Percentiles rank a stretch among this genome's conserved stretches.
Evolutionary conservation across 139 green algal genomes (phyloP).

Genomic region (Coelastrella sp.): DNA sequence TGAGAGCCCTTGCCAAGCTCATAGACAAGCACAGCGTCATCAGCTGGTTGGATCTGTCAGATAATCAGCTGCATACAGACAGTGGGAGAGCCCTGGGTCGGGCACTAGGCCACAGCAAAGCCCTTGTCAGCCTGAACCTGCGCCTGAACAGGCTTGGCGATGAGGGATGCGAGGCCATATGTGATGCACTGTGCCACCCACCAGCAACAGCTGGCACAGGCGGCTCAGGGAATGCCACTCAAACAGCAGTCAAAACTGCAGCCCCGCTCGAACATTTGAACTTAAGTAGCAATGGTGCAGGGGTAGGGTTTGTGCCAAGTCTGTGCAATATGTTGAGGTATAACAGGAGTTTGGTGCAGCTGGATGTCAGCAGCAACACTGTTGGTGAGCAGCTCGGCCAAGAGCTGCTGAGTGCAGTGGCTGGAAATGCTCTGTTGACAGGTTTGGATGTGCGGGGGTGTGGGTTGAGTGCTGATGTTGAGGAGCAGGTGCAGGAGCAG

Average conservation of each 20-base stretch:
- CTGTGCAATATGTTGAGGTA: constrained; percentile 62
- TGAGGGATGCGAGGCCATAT: constrained; percentile 67
- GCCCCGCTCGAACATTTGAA: constrained; percentile 70
- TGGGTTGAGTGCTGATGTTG: constrained; percentile 40
- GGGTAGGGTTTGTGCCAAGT: constrained; percentile 45
- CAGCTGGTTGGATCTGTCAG: constrained; percentile 69
- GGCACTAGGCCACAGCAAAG: constrained; percentile 62
- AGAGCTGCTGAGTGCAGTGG: constrained; percentile 17
- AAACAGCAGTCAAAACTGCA: constrained; percentile 29
- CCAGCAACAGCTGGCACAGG: not conserved
- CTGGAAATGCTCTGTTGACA: constrained; percentile 17
- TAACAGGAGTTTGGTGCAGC: constrained; percentile 61
- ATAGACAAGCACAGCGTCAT: constrained; percentile 74
- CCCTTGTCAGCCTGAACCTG: constrained; percentile 67
- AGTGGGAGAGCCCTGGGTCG: constrained; percentile 76
- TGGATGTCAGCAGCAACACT: constrained; percentile 75
- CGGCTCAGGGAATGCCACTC: not conserved
- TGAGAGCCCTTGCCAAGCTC: constrained; percentile 82
- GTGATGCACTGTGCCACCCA: constrained; percentile 44
- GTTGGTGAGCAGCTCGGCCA: constrained; percentile 35
- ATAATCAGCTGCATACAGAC: constrained; percentile 84
- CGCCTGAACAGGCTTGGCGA: constrained; percentile 83
- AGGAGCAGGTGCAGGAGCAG: constrained; percentile 1
- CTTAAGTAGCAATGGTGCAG: constrained; percentile 70
- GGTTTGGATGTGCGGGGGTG: constrained; percentile 48